These are phyloP conservation scores for Stephania yunnanensis DNA, from an alignment of 164 flowering plant species.

Conservation along the genomic window DNA sequence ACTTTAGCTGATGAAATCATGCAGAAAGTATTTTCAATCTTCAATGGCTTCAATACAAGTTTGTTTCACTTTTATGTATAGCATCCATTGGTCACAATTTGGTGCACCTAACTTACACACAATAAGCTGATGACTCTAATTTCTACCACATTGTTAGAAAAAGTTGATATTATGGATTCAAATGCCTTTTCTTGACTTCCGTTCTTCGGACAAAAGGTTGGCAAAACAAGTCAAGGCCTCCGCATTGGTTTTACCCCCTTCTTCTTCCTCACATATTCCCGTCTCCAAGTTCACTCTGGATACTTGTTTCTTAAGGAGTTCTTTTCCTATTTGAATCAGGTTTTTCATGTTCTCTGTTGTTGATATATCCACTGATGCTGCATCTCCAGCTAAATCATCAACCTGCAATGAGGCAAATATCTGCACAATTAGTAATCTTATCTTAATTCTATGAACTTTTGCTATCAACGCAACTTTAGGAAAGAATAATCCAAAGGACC, in stretches of 20 bases:
- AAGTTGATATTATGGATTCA: not conserved
- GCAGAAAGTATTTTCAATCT: not conserved
- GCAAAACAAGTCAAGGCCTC: constrained; percentile 17
- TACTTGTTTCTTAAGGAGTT: constrained; percentile 17
- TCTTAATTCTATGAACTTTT: not conserved
- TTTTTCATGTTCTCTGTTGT: constrained; percentile 15
- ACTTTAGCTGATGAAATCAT: not conserved
- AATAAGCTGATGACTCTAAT: too few relatives aligned
- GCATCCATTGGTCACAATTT: not conserved
- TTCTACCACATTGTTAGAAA: not conserved
- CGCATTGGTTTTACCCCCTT: constrained; percentile 15
- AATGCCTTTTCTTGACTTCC: not conserved
- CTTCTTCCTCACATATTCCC: constrained; percentile 7
- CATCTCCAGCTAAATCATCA: constrained; percentile 8
- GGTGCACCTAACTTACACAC: not conserved
- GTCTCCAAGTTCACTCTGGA: constrained; percentile 21
- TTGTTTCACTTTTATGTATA: not conserved
- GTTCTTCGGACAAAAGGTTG: constrained; percentile 16
- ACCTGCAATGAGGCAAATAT: constrained; percentile 14
- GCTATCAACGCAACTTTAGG: not conserved
- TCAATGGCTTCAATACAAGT: not conserved
- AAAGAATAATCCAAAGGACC: not conserved
- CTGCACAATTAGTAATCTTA: not conserved
- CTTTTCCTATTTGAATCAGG: constrained; percentile 14
- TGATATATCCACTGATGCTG: constrained; percentile 17